Base-by-base conservation (phyloP, 2,329 filamentous ascomycete genomes). In the Cladorrhinum sp. region DNA sequence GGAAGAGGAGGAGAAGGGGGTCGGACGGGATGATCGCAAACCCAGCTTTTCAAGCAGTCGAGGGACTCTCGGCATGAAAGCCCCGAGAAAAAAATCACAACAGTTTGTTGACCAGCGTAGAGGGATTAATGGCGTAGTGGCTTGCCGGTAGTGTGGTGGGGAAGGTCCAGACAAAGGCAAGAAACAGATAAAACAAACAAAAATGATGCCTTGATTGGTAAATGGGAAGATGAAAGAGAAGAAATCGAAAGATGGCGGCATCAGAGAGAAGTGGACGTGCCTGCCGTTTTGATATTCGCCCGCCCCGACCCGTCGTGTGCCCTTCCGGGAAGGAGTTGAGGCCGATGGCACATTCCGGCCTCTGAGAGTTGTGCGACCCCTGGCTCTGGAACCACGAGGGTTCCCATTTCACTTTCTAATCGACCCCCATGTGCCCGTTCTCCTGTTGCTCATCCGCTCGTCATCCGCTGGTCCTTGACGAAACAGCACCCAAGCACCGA, bases 271-370 rank as follows among this genome's bases (percentile, higher is more conserved):
- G 57, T 55, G 50, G 57, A 57, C 27, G 41, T 38, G 53, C 18
- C 49, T 56, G 57, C 25, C 48, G 53, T 62, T 62, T 58, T 59
- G 57, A 41, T 59, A 59, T 48, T 24, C 27, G 22, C 38, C 45
- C 29, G 48, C n/a, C 55, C 55, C 36, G 12, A 51, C 27, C 50
- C 27, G 55, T 23, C 45, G 29, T 16, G 55, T 38, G 27, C 55
- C 32, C 27, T 48, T 38, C 48, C n/a, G 24, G 48, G 55, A 32
- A 29, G 23, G 48, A n/a, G 36, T 45, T 29, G 32, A 52, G 29
- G 50, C 25, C 36, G 48, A 41, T 27, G 56, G 8, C 23, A 53
- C 49, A 36, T 25, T 29, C 23, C 41, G 50, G 36, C 27, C 27
- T 25, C 23, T 50, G 41, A 49, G 23, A n/a, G n/a, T n/a, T n/a